Conservation (phyloP, 495 filamentous ascomycete genomes). For the Penicillium atrosanguineum region DNA sequence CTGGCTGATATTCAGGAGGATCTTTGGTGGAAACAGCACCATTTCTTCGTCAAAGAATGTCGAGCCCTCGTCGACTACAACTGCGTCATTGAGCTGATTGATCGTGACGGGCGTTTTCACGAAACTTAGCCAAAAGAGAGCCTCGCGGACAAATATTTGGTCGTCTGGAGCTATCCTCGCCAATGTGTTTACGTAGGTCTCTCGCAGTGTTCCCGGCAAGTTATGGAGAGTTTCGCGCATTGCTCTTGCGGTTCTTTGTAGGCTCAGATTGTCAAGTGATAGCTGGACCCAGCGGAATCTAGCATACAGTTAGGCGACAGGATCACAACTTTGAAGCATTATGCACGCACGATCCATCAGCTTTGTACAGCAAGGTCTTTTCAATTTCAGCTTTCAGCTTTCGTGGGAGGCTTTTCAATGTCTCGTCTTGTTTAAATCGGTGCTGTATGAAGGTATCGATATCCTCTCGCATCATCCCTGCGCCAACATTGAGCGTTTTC, state of each 20-base stretch:
- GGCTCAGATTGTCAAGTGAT: conserved; percentile 20
- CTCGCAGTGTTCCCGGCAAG: conserved; percentile 19
- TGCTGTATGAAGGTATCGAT: conserved; percentile 17
- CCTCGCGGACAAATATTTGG: conserved; percentile 12
- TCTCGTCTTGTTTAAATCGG: conserved; percentile 9
- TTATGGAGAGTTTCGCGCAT: conserved; percentile 17
- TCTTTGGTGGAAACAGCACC: conserved; percentile 23
- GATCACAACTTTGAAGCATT: background rate
- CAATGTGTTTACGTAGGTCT: conserved; percentile 19
- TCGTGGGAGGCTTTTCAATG: conserved; percentile 1
- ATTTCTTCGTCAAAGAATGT: conserved; percentile 20
- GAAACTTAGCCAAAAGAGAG: conserved; percentile 24
- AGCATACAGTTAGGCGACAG: background rate
- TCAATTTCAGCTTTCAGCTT: conserved; percentile 17
- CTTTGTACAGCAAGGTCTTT: conserved; percentile 6
- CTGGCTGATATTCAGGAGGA: conserved; percentile 21
- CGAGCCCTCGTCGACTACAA: conserved; percentile 13
- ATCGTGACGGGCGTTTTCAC: conserved; percentile 10
- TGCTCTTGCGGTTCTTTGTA: conserved; percentile 16
- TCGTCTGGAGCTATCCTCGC: conserved; percentile 15
- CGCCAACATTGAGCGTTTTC: conserved; percentile 11
- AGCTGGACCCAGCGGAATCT: conserved; percentile 27
- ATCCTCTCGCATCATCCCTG: conserved; percentile 10
- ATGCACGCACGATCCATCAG: conserved; percentile 23
- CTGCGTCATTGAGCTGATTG: conserved; percentile 14